phyloP scores from a whole-genome alignment of 129 eudicot species.

The Erigeron canadensis region DNA sequence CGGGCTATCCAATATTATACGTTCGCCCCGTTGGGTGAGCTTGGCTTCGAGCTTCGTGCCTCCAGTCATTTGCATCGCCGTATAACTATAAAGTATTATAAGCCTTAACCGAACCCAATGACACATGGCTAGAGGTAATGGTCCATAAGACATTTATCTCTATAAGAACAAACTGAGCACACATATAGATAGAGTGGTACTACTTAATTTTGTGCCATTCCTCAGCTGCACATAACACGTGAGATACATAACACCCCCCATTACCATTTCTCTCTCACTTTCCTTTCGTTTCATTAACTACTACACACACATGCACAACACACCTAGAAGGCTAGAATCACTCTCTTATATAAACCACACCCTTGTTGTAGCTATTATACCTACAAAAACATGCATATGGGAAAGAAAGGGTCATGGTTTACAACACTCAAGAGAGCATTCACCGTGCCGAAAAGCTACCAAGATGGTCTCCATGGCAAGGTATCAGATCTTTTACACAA shows the following conservation, averaged over 20 bases:
- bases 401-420: background rate
- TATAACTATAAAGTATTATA: background rate
- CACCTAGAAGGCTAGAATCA: background rate
- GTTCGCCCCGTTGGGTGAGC: no score
- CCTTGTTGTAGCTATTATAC: background rate
- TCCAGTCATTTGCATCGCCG: no score
- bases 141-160: background rate
- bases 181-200: background rate
- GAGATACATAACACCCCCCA: background rate
- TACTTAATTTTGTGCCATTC: background rate
- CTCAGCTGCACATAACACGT: background rate
- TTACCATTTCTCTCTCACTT: background rate
- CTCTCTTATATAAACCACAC: background rate
- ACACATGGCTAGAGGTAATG: background rate
- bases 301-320: background rate
- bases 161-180: background rate
- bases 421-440: background rate
- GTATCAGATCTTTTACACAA: background rate
- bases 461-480: background rate
- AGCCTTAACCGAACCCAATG: background rate
- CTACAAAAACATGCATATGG: background rate
- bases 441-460: background rate
- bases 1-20: no score
- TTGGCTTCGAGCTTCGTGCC: no score
- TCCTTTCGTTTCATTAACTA: background rate